Evolutionary conservation across 805 yeast genomes (phyloP), one percentile per base, ranked within the genome.

Genomic region (Nakazawaea molendinolei): DNA sequence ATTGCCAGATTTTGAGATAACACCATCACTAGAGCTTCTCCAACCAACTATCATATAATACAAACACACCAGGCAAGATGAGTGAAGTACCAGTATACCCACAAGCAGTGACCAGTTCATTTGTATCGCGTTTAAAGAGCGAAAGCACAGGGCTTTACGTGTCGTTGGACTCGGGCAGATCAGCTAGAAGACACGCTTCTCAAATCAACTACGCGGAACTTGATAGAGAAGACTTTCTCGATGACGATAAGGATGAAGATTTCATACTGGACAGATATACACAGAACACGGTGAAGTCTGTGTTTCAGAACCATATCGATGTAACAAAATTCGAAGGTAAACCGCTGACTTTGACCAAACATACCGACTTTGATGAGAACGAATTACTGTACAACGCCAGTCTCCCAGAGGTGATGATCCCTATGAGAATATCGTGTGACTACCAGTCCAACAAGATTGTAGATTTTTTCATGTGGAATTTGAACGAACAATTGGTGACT

Each of bases 141-240:
- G 81, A 78, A 23, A 76, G 79, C 39, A 84, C 86, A 23, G 76
- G 94, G 2, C 60, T 89, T 22, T 74, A 79, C 46, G 69, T 81
- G 24, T 72, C 86, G 2, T 81, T 86, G 1, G 79, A 82, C 17
- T 84, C 86, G 2, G 75, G 87, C 3, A 71, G 97, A 45, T 71
- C 80, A 21, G 79, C 86, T 23, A 86, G 86, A 54, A 67, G 95
- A 47, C 61, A 67, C 28, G 78, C 85, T 8, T 63, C 74, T 29
- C 80, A 77, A 33, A 75, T 85, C 34, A 85, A 83, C 53, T 87
- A 87, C 51, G 92, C 95, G 0, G 96, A 86, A 53, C 69, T 76
- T 41, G 95, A 85, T 43, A 76, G 73, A 33, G 78, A 78, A 44
- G 70, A 71, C 38, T 75, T 64, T 33, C 50, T 50, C 24, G 52